phyloP scores from a whole-genome alignment of 2,329 filamentous ascomycete genomes.

The Fragosphaeria purpurea region DNA sequence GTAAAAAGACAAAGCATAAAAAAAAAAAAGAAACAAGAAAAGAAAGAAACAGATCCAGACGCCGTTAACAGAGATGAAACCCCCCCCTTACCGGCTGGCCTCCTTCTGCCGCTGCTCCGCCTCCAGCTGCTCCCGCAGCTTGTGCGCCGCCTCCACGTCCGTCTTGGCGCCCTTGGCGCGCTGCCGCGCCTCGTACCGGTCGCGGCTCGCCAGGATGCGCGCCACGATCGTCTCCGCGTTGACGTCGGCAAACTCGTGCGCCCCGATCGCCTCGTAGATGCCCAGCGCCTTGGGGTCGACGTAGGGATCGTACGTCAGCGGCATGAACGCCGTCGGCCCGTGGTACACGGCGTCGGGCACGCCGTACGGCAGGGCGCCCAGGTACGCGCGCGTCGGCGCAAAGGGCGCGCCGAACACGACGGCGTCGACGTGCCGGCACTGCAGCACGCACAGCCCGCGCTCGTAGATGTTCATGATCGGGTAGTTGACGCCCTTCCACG shows the following conservation, averaged over 20 bases:
- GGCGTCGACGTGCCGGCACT: conserved; percentile 85
- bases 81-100: conserved; percentile 16
- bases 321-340: conserved; percentile 89
- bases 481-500: conserved; percentile 95
- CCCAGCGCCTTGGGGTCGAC: conserved; percentile 67
- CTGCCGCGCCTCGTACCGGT: conserved; percentile 86
- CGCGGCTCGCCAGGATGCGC: conserved; percentile 76
- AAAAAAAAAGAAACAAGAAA: not conserved
- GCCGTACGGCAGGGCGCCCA: conserved; percentile 63
- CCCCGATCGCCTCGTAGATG: conserved; percentile 70
- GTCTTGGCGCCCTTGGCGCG: conserved; percentile 82
- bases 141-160: conserved; percentile 58
- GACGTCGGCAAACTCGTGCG: conserved; percentile 73
- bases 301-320: conserved; percentile 71
- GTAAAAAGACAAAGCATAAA: not conserved
- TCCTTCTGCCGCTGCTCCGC: conserved; percentile 44
- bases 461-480: conserved; percentile 99
- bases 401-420: conserved; percentile 88
- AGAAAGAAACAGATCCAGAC: not conserved
- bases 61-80: not conserved
- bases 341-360: conserved; percentile 80
- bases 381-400: conserved; percentile 68
- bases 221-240: conserved; percentile 89
- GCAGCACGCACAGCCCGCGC: conserved; percentile 85
- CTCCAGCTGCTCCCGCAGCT: conserved; percentile 52